A percentile compares a stretch with the other conserved stretches of the same genome.
Conservation (phyloP, 2,329 filamentous ascomycete genomes). For the Nectriaceae sp. region DNA sequence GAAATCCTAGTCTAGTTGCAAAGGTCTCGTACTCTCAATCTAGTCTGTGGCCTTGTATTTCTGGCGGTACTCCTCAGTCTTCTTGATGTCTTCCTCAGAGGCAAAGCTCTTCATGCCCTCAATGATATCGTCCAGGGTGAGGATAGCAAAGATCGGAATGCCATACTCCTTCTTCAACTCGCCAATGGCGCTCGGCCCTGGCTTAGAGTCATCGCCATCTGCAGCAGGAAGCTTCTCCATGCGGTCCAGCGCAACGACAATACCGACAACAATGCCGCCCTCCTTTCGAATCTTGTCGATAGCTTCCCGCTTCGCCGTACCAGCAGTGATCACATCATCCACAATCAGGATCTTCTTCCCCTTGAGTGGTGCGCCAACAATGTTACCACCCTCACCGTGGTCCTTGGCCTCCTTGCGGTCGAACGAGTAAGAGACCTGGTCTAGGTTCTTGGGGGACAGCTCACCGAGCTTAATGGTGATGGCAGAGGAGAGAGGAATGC, state of each 20-base stretch:
- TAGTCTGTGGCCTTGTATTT: slow-evolving; percentile 64
- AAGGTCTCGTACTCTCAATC: too few species aligned
- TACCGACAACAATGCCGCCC: slow-evolving; percentile 82
- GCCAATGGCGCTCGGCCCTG: slow-evolving; percentile 79
- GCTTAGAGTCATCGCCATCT: slow-evolving; percentile 67
- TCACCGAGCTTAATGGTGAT: slow-evolving; percentile 75
- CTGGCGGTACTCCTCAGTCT: slow-evolving; percentile 72
- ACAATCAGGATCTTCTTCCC: slow-evolving; percentile 87
- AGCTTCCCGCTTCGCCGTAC: slow-evolving; percentile 90
- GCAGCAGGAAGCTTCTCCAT: slow-evolving; percentile 75
- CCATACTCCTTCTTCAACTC: slow-evolving; percentile 81
- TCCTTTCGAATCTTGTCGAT: slow-evolving; percentile 85
- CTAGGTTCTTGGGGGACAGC: slow-evolving; percentile 66
- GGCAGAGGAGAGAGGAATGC: slow-evolving; percentile 84
- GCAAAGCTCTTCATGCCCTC: slow-evolving; percentile 64
- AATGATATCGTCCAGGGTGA: slow-evolving; percentile 84
- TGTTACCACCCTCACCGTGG: slow-evolving; percentile 91
- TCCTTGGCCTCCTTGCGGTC: slow-evolving; percentile 97
- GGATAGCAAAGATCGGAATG: slow-evolving; percentile 80
- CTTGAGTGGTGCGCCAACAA: slow-evolving; percentile 83
- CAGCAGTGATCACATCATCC: slow-evolving; percentile 95
- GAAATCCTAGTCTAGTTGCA: too few species aligned
- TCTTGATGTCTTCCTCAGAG: slow-evolving; percentile 62
- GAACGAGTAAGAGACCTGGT: slow-evolving; percentile 78
- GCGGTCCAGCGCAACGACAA: slow-evolving; percentile 85